These are phyloP conservation scores for Lolium multiflorum DNA, from an alignment of 176 grass and related monocot genomes.

Conservation along the genomic window DNA sequence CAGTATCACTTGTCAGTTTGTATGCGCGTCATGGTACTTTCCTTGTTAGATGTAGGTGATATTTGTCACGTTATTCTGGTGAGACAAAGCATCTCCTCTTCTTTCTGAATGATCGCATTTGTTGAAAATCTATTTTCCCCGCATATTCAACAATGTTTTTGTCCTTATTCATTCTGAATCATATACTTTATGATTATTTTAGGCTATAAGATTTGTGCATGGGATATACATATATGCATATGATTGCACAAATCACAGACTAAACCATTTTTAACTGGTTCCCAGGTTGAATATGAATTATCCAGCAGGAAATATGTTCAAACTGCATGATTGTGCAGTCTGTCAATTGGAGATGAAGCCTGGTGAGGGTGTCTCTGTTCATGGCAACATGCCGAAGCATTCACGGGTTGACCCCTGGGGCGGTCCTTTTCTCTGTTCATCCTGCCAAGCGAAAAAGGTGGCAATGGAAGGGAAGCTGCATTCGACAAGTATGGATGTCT, in stretches of 20 bases:
- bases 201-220: not conserved
- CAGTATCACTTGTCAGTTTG: not conserved
- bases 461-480: conserved; percentile 91
- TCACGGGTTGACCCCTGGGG: conserved; percentile 68
- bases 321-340: conserved; percentile 79
- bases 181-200: conserved; percentile 31
- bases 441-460: conserved; percentile 87
- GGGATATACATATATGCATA: conserved; percentile 19
- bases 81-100: not conserved
- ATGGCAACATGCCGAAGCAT: conserved; percentile 55
- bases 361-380: conserved; percentile 84
- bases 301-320: conserved; percentile 70
- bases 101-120: not conserved
- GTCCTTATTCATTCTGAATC: conserved; percentile 19
- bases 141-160: conserved; percentile 8
- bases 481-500: conserved; percentile 59
- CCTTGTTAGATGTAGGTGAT: conserved; percentile 30
- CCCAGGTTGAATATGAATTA: conserved; percentile 73
- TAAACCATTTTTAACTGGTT: conserved; percentile 38
- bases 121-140: not conserved
- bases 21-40: not conserved
- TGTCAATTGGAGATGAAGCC: conserved; percentile 94
- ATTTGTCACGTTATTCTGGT: conserved; percentile 6
- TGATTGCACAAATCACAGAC: conserved; percentile 32
- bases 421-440: conserved; percentile 88